phyloP scores from a whole-genome alignment of 202 grass and related monocot genomes.

The Brachypodium distachyon region DNA sequence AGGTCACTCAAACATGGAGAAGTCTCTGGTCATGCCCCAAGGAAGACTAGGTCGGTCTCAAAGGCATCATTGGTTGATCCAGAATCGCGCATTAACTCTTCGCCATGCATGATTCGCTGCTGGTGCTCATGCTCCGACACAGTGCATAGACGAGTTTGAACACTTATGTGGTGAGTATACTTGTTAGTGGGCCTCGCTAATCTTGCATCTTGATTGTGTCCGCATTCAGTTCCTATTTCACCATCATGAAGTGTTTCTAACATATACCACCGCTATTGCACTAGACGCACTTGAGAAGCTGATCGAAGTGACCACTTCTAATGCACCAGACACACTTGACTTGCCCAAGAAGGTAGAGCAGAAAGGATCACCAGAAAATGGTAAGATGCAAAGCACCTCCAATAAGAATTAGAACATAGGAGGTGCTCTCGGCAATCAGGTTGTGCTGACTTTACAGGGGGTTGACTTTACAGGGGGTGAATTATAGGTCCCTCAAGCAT shows the following conservation, averaged over 20 bases:
- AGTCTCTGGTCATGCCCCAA: background rate
- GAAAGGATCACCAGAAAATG: background rate
- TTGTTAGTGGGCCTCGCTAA: no score
- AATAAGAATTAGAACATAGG: background rate
- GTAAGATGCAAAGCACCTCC: background rate
- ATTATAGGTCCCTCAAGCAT: background rate
- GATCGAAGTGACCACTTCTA: background rate
- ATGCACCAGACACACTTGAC: background rate
- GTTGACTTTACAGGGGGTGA: no score
- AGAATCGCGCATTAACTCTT: no score
- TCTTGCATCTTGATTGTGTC: no score
- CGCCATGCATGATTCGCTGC: no score
- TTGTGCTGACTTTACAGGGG: conserved; percentile 25
- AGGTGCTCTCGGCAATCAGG: background rate
- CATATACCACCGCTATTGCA: background rate
- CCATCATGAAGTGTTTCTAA: no score
- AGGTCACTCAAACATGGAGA: background rate
- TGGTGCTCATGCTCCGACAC: no score
- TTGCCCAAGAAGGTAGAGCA: background rate
- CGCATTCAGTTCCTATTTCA: no score
- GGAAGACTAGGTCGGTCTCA: background rate
- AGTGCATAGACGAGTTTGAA: no score
- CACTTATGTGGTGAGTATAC: no score
- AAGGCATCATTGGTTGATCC: background rate
- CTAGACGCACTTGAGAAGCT: background rate